Evolutionary conservation across 176 grass and related monocot genomes (phyloP), one percentile per base, ranked within the genome.

Genomic region (Bonia amplexicaulis): DNA sequence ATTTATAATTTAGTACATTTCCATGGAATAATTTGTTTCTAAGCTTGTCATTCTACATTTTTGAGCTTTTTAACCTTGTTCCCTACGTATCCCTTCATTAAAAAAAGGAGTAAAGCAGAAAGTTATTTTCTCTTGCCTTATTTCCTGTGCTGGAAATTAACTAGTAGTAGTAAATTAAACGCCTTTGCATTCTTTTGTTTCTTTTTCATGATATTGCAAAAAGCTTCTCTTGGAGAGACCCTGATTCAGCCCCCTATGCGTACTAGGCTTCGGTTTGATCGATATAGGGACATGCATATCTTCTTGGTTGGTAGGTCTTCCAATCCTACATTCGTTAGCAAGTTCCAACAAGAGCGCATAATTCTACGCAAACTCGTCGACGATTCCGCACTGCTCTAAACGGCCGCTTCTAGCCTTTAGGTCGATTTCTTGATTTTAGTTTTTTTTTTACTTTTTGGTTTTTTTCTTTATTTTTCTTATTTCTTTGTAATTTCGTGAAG

Each of bases 321-420:
- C 67, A 83, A 87, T 83, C 74, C 74, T 79, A 84, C 84, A 84
- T 87, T 87, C 80, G 80, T 83, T 87, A 74, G 76, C 89, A 90
- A 90, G 89, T 90, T 90, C 80, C 89, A 90, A 87, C 84, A 80
- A 69, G 83, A 80, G 80, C 89, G 20, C 84, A 74, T 68, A 73
- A 90, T 49, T 79, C 73, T 83, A 87, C 73, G 66, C 79, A 67
- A 79, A 82, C 40, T 83, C 80, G 55, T 87, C 80, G 69, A 69
- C 74, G 27, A 77, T 84, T 79, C 17, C 35, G 35, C 5, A 37
- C 35, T 4, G 5, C 35, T 37, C 35, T 37, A 37, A 33, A 33
- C 31, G 31, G 31, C 31, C 3, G 31, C 31, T 33, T 3, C 31
- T 33, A 3, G 31, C 31, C 31, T 33, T 33, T 33, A 3, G 31